These are phyloP conservation scores for Rhizopogon roseolus DNA, from an alignment of 768 basidiomycete species.

Conservation along the genomic window DNA sequence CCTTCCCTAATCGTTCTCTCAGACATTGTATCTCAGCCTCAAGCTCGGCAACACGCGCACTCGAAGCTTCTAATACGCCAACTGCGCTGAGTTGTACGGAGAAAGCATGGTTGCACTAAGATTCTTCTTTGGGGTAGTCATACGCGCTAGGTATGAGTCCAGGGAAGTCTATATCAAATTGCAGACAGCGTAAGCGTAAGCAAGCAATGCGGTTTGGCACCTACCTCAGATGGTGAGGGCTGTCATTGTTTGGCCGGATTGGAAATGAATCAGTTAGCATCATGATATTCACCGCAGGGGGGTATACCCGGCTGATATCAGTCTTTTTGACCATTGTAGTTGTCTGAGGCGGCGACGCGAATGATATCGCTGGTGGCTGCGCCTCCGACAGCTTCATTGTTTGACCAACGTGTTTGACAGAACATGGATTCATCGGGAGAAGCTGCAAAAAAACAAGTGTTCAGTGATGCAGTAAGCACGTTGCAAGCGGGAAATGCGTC, in stretches of 20 bases:
- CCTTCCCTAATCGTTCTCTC: conserved; percentile 57
- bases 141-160: conserved; percentile 15
- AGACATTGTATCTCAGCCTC: conserved; percentile 48
- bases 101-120: conserved; percentile 59
- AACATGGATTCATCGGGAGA: too few species aligned
- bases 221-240: conserved; percentile 53
- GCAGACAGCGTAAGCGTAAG: background rate
- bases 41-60: conserved; percentile 56
- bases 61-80: conserved; percentile 16
- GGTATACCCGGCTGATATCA: conserved; percentile 68
- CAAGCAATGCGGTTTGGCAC: conserved; percentile 24
- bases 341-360: conserved; percentile 53
- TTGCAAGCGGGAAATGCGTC: too few species aligned
- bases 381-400: conserved; percentile 67
- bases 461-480: too few species aligned
- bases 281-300: conserved; percentile 2
- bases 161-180: conserved; percentile 9
- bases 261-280: background rate
- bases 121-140: conserved; percentile 46
- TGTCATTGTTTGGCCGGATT: conserved; percentile 63
- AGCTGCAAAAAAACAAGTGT: too few species aligned
- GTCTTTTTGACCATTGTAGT: conserved; percentile 43
- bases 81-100: conserved; percentile 47
- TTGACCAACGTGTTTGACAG: conserved; percentile 51
- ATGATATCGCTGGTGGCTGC: conserved; percentile 64